These are phyloP conservation scores for Thelephora terrestris DNA, from an alignment of 1,284 basidiomycete species.

Conservation along the genomic window DNA sequence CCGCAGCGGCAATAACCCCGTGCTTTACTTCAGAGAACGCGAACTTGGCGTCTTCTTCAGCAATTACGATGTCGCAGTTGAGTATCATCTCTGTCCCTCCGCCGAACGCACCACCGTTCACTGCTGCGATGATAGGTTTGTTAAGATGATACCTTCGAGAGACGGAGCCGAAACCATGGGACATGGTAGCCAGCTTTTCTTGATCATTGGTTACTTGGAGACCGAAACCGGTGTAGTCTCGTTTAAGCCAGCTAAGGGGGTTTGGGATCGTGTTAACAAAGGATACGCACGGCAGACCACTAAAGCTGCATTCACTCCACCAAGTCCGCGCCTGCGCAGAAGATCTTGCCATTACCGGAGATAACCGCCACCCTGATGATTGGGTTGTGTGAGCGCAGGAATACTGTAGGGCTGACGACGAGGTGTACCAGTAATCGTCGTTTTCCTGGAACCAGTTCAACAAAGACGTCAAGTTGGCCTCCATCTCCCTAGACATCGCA, in stretches of 20 bases:
- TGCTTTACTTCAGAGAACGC: conserved; percentile 76
- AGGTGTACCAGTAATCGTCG: conserved; percentile 59
- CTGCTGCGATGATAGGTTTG: conserved; percentile 79
- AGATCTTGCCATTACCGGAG: conserved; percentile 67
- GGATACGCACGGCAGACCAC: not conserved
- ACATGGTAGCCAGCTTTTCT: conserved; percentile 27
- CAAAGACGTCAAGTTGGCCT: conserved; percentile 41
- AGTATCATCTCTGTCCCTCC: conserved; percentile 74
- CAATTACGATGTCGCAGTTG: conserved; percentile 81
- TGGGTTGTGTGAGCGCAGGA: not conserved
- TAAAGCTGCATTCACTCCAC: conserved; percentile 42
- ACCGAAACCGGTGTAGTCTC: conserved; percentile 28
- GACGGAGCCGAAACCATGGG: conserved; percentile 69
- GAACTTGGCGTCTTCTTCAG: conserved; percentile 60
- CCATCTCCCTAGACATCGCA: conserved; percentile 58
- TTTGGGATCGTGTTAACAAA: conserved; percentile 5
- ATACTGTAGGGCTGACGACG: not conserved
- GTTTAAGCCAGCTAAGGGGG: conserved; percentile 38
- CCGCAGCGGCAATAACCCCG: conserved; percentile 68
- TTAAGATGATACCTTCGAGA: conserved; percentile 52
- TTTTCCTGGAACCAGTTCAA: conserved; percentile 76
- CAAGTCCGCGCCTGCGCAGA: conserved; percentile 78
- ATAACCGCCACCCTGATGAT: conserved; percentile 58
- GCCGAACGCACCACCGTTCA: conserved; percentile 72
- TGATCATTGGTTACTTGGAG: conserved; percentile 32